These are phyloP conservation scores for Thyridium curvatum DNA, from an alignment of 2,329 filamentous ascomycete species.

Conservation along the genomic window DNA sequence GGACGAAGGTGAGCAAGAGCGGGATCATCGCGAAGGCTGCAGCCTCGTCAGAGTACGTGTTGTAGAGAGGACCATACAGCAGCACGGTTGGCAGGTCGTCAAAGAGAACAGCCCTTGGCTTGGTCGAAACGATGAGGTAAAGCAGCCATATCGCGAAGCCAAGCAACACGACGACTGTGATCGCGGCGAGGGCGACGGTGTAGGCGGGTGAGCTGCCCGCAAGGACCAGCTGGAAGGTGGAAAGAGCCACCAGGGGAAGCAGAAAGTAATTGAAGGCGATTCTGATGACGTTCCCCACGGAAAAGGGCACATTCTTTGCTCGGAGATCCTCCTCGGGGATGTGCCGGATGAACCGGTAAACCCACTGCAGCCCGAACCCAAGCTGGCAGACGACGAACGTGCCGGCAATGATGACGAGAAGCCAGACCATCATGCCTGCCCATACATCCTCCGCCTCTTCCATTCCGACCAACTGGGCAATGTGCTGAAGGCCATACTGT, in stretches of 20 bases:
- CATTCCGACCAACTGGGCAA: constrained; percentile 82
- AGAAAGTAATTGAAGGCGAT: constrained; percentile 91
- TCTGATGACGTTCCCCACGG: constrained; percentile 70
- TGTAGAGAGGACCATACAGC: constrained; percentile 89
- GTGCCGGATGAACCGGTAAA: constrained; percentile 63
- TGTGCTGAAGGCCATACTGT: constrained; percentile 70
- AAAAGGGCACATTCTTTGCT: constrained; percentile 87
- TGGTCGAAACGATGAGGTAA: constrained; percentile 70
- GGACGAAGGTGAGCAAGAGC: constrained; percentile 74
- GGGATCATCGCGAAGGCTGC: constrained; percentile 86
- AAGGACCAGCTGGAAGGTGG: constrained; percentile 85
- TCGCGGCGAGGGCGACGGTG: constrained; percentile 66
- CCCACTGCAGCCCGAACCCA: constrained; percentile 71
- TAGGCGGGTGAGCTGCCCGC: constrained; percentile 60
- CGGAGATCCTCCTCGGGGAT: constrained; percentile 81
- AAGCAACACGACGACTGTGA: constrained; percentile 68
- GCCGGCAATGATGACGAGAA: constrained; percentile 67
- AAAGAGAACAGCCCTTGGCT: constrained; percentile 81
- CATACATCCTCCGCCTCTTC: constrained; percentile 71
- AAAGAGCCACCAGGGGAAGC: constrained; percentile 77
- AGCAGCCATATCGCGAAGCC: constrained; percentile 74
- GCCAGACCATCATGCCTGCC: constrained; percentile 90
- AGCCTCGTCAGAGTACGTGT: constrained; percentile 92
- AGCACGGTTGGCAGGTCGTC: constrained; percentile 88
- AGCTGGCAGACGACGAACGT: constrained; percentile 67